phyloP scores from a whole-genome alignment of 2,329 filamentous ascomycete species.

The Neofusicoccum umdonicola region DNA sequence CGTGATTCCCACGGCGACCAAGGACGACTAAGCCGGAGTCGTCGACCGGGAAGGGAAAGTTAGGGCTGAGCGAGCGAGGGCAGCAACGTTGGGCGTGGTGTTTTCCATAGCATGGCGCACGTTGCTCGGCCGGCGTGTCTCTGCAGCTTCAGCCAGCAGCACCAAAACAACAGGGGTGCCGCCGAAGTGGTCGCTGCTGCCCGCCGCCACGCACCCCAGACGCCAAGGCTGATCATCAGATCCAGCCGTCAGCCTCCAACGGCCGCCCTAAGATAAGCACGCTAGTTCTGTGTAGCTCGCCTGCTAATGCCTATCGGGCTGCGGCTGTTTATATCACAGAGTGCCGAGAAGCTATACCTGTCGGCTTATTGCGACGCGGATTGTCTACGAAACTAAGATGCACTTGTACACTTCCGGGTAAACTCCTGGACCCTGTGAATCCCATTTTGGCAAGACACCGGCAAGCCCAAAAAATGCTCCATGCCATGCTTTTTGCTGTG shows the following conservation, averaged over 20 bases:
- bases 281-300: neutral
- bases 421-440: slow-evolving; percentile 13
- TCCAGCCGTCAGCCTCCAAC: slow-evolving; percentile 11
- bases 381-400: neutral
- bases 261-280: neutral
- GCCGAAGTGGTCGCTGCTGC: neutral
- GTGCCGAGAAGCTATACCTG: neutral
- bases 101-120: slow-evolving; percentile 7
- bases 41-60: neutral
- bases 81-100: slow-evolving; percentile 1
- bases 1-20: neutral
- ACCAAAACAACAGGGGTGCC: slow-evolving; percentile 17
- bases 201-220: slow-evolving; percentile 8
- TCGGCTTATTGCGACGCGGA: neutral
- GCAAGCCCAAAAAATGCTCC: neutral
- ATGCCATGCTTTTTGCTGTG: neutral
- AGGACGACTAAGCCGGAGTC: neutral
- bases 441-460: neutral
- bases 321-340: neutral
- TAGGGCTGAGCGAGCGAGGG: neutral
- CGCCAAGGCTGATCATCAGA: slow-evolving; percentile 15
- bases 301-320: neutral
- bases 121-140: slow-evolving; percentile 10
- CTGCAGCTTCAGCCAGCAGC: slow-evolving; percentile 3
- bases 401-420: neutral